Percentiles rank a stretch among this genome's conserved stretches.
phyloP scores from a whole-genome alignment of 169 alveolate species.

The Plasmodium chabaudi region DNA sequence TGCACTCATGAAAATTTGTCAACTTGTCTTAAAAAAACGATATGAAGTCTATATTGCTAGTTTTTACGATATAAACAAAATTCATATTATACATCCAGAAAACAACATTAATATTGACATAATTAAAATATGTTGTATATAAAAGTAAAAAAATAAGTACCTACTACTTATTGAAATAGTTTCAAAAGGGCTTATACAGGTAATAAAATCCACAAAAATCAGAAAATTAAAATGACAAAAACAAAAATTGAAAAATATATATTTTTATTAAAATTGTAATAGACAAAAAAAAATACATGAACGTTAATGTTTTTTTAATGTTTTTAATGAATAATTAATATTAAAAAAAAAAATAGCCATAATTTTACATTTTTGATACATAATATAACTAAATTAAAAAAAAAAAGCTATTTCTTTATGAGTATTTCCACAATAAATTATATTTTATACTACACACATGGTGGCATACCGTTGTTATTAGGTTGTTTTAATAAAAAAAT shows the following conservation, averaged over 20 bases:
- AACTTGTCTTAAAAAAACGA: constrained; percentile 25
- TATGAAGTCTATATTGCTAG: no score
- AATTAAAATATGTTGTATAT: constrained; percentile 8
- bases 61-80: constrained; percentile 17
- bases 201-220: constrained; percentile 12
- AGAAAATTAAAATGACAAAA: constrained; percentile 18
- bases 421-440: not conserved
- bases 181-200: constrained; percentile 25
- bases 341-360: constrained; percentile 1
- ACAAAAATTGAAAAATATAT: constrained; percentile 15
- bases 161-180: constrained; percentile 16
- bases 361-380: not conserved
- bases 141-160: constrained; percentile 10
- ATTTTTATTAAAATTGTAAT: constrained; percentile 23
- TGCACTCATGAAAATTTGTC: constrained; percentile 10
- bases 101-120: constrained; percentile 21
- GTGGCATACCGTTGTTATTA: not conserved
- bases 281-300: constrained; percentile 43
- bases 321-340: constrained; percentile 12
- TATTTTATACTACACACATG: not conserved
- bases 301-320: constrained; percentile 22
- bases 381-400: not conserved
- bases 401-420: not conserved
- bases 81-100: constrained; percentile 19
- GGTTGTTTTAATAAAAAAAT: not conserved